These are phyloP conservation scores for Cyberlindnera amylophila DNA, from an alignment of 805 yeast species.

Conservation along the genomic window DNA sequence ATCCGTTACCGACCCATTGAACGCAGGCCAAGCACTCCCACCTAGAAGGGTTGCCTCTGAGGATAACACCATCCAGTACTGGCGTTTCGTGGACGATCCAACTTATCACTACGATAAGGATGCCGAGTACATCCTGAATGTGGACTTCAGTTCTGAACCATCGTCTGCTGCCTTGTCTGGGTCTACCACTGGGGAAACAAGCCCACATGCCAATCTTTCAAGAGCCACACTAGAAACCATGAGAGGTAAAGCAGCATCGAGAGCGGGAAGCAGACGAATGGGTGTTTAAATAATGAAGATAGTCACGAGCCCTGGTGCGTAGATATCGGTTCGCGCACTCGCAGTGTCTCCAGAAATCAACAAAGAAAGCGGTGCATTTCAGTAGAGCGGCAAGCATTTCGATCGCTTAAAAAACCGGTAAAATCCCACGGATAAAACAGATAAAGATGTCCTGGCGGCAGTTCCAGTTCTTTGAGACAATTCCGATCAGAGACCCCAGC, in stretches of 20 bases:
- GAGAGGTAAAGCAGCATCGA: not conserved
- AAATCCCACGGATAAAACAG: too few species aligned
- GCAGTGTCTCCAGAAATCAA: not conserved
- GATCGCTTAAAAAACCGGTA: too few species aligned
- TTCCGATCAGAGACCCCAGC: constrained; percentile 83
- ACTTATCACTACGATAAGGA: constrained; percentile 19
- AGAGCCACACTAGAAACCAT: not conserved
- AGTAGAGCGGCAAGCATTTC: too few species aligned
- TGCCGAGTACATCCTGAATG: constrained; percentile 5
- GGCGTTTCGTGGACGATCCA: constrained; percentile 33
- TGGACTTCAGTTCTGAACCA: not conserved
- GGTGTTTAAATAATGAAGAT: not conserved
- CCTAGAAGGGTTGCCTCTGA: constrained; percentile 37
- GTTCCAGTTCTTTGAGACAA: constrained; percentile 78
- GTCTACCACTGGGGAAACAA: not conserved
- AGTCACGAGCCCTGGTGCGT: constrained; percentile 3
- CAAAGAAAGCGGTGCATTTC: not conserved
- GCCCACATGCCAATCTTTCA: not conserved
- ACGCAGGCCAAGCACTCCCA: constrained; percentile 39
- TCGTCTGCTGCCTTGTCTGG: not conserved
- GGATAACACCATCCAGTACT: constrained; percentile 33
- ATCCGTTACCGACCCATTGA: constrained; percentile 26
- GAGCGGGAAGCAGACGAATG: not conserved
- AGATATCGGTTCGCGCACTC: not conserved
- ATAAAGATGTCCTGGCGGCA: constrained; percentile 71